Evolutionary conservation across 768 basidiomycete genomes (phyloP), one percentile per base, ranked within the genome.

Genomic region (Podaxis rugospora): DNA sequence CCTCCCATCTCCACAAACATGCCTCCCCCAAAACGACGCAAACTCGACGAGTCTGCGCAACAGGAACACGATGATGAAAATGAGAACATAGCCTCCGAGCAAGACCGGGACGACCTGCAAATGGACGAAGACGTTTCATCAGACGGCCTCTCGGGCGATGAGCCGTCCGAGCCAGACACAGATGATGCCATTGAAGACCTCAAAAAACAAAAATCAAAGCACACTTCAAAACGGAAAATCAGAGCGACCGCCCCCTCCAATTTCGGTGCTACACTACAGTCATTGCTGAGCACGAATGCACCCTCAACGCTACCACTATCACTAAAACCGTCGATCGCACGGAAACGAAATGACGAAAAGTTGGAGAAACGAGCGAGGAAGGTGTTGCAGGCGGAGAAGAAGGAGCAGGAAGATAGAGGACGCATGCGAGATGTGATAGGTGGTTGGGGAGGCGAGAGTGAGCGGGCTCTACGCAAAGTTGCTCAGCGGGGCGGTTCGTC

Each of bases 361-460:
- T 72, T 90, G 44, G 90, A 94, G 69, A 72, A 74, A 61, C 82
- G 82, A 68, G 91, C 90, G 1, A 88, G 83, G 70, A 90, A 86
- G 65, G 80, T 84, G 14, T 80, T 93, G 32, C 86, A 84, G 55
- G 75, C 83, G 25, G 91, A 90, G 67, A 85, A 79, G 71, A 90
- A 86, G 69, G 89, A 87, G 63, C 88, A 80, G 64, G 89, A 90
- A 64, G 89, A 90, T 64, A 85, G 78, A 63, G 83, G 84, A 11
- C 76, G 84, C 59, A 80, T 89, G 64, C 81, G 75, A 42, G 87
- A 89, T 70, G 84, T 86, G 14, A 92, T 90, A 69, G 92, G 87
- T 60, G 93, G 93, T 44, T 97, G 94, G 95, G 95, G 90, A 32
- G 89, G 83, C 11, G 90, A 91, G 72, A 84, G 83, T 73, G 93